Conservation (phyloP, 2,329 filamentous ascomycete genomes). For the Lachnellula occidentalis region DNA sequence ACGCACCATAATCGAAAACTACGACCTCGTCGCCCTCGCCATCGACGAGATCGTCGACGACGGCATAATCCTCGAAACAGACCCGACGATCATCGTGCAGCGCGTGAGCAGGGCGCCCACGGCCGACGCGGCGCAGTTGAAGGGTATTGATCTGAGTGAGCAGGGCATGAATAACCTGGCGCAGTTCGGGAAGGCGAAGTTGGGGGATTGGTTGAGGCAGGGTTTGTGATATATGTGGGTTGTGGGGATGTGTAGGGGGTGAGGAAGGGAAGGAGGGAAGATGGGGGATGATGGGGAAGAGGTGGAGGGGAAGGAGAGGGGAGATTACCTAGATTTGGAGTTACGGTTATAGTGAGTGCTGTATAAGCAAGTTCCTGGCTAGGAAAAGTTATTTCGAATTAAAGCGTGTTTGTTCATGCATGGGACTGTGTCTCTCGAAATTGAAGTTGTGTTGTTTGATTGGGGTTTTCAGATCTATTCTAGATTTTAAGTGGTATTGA, state of each 20-base stretch:
- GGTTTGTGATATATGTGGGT: no score
- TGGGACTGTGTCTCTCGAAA: background rate
- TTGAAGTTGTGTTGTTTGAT: background rate
- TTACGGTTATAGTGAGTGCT: slow-evolving; percentile 5
- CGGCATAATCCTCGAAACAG: slow-evolving; percentile 94
- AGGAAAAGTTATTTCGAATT: background rate
- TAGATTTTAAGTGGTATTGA: no score
- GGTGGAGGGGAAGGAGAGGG: background rate
- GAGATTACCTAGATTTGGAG: slow-evolving; percentile 7
- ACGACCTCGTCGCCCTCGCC: slow-evolving; percentile 88
- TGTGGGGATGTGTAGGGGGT: background rate
- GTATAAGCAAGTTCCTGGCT: slow-evolving; percentile 5
- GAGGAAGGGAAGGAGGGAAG: background rate
- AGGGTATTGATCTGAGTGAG: slow-evolving; percentile 92
- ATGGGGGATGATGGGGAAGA: background rate
- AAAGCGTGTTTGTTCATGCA: background rate
- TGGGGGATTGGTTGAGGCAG: slow-evolving; percentile 86
- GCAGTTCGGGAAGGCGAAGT: slow-evolving; percentile 86
- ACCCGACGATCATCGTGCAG: slow-evolving; percentile 88
- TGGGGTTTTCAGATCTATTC: no score
- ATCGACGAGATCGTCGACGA: slow-evolving; percentile 95
- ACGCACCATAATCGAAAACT: slow-evolving; percentile 97
- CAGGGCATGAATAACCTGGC: slow-evolving; percentile 92
- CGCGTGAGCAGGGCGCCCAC: slow-evolving; percentile 87
- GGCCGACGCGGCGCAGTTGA: slow-evolving; percentile 81